phyloP scores from a whole-genome alignment of 805 yeast species.

The Ogataea paradorogensis region DNA sequence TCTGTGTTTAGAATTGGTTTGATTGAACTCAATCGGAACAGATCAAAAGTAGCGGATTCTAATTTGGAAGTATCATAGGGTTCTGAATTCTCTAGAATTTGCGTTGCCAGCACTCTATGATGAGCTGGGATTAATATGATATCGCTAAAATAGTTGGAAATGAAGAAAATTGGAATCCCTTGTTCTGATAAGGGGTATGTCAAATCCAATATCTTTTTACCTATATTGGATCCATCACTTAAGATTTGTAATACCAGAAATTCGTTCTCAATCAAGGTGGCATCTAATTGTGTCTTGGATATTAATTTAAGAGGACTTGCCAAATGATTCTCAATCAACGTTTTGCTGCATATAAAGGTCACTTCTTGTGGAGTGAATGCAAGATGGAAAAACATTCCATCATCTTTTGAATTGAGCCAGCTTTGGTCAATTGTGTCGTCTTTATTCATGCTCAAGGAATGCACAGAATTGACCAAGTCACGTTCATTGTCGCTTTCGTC shows the following conservation, averaged over 20 bases:
- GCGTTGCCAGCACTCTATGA: conserved; percentile 43
- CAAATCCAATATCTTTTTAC: conserved; percentile 51
- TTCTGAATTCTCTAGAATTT: conserved; percentile 35
- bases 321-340: conserved; percentile 38
- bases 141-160: conserved; percentile 62
- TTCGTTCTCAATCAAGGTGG: conserved; percentile 40
- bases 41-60: conserved; percentile 36
- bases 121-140: conserved; percentile 55
- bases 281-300: conserved; percentile 25
- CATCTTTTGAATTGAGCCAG: conserved; percentile 31
- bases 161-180: conserved; percentile 56
- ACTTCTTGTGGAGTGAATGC: conserved; percentile 64
- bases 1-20: conserved; percentile 42
- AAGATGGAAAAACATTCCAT: conserved; percentile 52
- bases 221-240: conserved; percentile 55
- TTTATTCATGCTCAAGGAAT: conserved; percentile 13
- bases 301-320: conserved; percentile 35
- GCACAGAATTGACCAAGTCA: conserved; percentile 14
- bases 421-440: conserved; percentile 6
- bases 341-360: conserved; percentile 51
- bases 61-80: conserved; percentile 15
- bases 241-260: conserved; percentile 58
- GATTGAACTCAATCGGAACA: conserved; percentile 38
- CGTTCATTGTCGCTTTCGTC: conserved; percentile 6
- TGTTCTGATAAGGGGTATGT: conserved; percentile 58